Percentiles rank a stretch among this genome's conserved stretches.
Conservation (phyloP, 805 yeast species). For the Metschnikowia corniflorae region DNA sequence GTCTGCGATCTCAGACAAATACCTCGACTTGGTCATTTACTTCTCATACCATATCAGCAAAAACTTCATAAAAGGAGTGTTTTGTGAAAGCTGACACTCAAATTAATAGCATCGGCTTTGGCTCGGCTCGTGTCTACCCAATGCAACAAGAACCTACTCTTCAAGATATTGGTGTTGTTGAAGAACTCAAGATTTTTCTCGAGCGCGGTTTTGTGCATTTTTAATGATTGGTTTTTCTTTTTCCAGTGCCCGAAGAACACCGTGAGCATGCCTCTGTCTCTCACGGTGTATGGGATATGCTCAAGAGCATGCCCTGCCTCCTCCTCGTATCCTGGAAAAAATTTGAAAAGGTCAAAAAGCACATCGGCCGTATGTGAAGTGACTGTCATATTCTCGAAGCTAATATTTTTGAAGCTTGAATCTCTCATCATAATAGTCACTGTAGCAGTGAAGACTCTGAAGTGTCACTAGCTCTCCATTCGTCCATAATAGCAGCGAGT, state of each 20-base stretch:
- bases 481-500: too few relatives aligned
- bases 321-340: constrained; percentile 25
- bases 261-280: constrained; percentile 2
- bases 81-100: constrained; percentile 7
- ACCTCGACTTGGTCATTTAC: constrained; percentile 20
- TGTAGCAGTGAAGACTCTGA: too few relatives aligned
- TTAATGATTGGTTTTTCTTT: neutral
- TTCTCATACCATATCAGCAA: constrained; percentile 35
- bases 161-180: constrained; percentile 7
- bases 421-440: too few relatives aligned
- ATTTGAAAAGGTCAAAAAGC: too few relatives aligned
- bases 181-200: constrained; percentile 7
- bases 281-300: constrained; percentile 16
- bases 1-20: constrained; percentile 30
- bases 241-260: constrained; percentile 10
- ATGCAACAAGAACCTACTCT: constrained; percentile 7
- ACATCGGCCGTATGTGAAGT: too few relatives aligned
- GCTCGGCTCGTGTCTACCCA: constrained; percentile 9
- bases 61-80: constrained; percentile 22
- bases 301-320: constrained; percentile 17
- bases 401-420: too few relatives aligned
- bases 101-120: constrained; percentile 2
- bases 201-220: constrained; percentile 1
- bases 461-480: too few relatives aligned
- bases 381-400: too few relatives aligned